Evolutionary conservation across 1,284 basidiomycete species (phyloP).

Genomic region (Wallemia mellicola): DNA sequence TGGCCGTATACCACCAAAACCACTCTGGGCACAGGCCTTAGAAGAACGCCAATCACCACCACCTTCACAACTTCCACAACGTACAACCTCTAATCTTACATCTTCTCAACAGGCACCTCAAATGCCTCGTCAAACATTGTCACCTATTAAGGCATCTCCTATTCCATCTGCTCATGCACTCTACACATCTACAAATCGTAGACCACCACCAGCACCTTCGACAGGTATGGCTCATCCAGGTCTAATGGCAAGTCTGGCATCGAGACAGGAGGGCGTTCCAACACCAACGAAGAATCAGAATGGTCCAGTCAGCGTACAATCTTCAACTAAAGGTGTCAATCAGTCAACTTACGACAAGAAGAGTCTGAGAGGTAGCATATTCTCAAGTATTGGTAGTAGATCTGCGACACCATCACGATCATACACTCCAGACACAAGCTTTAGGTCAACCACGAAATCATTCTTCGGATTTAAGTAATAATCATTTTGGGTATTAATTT

Average conservation of each 20-base stretch:
- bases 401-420: background rate
- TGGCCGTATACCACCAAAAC: conserved; percentile 59
- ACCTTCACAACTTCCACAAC: background rate
- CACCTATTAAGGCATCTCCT: background rate
- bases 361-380: background rate
- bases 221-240: background rate
- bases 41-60: background rate
- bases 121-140: background rate
- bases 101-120: background rate
- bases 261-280: background rate
- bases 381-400: background rate
- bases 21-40: conserved; percentile 44
- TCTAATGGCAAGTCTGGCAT: background rate
- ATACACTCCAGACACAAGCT: background rate
- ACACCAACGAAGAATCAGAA: background rate
- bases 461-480: background rate
- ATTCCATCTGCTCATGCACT: background rate
- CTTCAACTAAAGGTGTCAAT: background rate
- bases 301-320: background rate
- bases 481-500: background rate
- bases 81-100: background rate
- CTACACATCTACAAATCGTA: background rate
- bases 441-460: background rate
- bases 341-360: background rate
- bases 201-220: background rate